phyloP scores from a whole-genome alignment of 2,329 filamentous ascomycete genomes.

The Hirsutella rhossiliensis region DNA sequence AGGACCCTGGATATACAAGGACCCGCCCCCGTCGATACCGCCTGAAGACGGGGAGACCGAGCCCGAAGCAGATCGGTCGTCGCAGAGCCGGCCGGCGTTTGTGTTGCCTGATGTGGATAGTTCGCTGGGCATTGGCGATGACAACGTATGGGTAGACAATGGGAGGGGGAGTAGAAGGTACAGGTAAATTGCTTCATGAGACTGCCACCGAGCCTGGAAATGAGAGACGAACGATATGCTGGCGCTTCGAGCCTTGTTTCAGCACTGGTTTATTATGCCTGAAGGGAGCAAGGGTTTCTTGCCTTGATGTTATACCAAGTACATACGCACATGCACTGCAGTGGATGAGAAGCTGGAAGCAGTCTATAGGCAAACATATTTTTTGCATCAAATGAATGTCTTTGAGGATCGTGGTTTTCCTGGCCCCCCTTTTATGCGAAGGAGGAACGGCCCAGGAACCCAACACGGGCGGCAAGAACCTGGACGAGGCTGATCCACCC shows the following conservation, averaged over 20 bases:
- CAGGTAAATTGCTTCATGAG: background rate
- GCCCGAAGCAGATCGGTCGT: slow-evolving; percentile 12
- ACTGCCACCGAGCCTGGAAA: background rate
- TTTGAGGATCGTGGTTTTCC: no score
- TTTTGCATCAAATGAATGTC: no score
- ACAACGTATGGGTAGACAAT: slow-evolving; percentile 24
- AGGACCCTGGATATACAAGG: slow-evolving; percentile 56
- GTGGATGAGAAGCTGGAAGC: no score
- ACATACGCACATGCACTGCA: no score
- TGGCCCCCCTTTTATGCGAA: no score
- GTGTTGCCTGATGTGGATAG: slow-evolving; percentile 22
- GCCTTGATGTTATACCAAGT: no score
- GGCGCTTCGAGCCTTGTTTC: no score
- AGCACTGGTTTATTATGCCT: no score
- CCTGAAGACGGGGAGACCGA: slow-evolving; percentile 15
- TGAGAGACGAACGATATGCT: background rate
- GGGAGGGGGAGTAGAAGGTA: background rate
- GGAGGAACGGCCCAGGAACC: background rate
- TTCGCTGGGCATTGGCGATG: slow-evolving; percentile 25
- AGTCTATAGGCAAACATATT: no score
- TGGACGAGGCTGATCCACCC: no score
- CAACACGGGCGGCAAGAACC: background rate
- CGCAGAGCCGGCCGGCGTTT: slow-evolving; percentile 8
- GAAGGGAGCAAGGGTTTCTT: no score
- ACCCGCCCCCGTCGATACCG: slow-evolving; percentile 31